phyloP scores from a whole-genome alignment of 2,329 filamentous ascomycete species.

The Phialocephala sp. region DNA sequence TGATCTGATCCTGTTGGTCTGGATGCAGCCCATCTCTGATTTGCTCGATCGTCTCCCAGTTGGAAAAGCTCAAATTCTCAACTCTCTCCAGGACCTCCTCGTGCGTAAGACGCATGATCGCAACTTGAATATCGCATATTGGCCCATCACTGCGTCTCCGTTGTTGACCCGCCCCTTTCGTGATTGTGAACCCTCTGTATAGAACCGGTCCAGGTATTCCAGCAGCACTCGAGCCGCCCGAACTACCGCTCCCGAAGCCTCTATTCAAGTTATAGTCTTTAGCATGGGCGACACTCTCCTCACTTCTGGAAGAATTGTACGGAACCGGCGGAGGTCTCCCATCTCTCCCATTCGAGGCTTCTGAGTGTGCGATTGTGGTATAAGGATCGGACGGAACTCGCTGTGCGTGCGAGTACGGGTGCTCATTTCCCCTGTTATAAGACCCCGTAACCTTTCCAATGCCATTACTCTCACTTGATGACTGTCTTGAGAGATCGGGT shows the following conservation, averaged over 20 bases:
- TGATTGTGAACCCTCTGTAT: not conserved
- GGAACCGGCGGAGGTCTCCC: not conserved
- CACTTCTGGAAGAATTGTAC: not conserved
- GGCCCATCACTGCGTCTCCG: not conserved
- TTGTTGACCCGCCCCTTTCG: not conserved
- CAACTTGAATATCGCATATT: not conserved
- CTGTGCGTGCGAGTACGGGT: not conserved
- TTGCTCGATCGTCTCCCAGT: not conserved
- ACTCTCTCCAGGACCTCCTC: not conserved
- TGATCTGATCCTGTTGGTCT: not conserved
- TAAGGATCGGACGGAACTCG: not conserved
- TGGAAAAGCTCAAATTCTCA: not conserved
- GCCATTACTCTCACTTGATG: not conserved
- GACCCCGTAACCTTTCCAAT: not conserved
- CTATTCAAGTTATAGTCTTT: not conserved
- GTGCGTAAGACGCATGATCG: slow-evolving; percentile 2
- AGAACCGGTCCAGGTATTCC: not conserved
- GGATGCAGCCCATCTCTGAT: not conserved
- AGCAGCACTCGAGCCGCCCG: not conserved
- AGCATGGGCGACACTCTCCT: not conserved
- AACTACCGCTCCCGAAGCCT: not conserved
- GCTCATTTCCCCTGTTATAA: not conserved
- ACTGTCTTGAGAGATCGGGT: not conserved
- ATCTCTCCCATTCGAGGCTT: not conserved
- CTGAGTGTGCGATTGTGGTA: not conserved